Evolutionary conservation across 768 basidiomycete species (phyloP), one percentile per base, ranked within the genome.

Genomic region (Pleurotus tuber-regium): DNA sequence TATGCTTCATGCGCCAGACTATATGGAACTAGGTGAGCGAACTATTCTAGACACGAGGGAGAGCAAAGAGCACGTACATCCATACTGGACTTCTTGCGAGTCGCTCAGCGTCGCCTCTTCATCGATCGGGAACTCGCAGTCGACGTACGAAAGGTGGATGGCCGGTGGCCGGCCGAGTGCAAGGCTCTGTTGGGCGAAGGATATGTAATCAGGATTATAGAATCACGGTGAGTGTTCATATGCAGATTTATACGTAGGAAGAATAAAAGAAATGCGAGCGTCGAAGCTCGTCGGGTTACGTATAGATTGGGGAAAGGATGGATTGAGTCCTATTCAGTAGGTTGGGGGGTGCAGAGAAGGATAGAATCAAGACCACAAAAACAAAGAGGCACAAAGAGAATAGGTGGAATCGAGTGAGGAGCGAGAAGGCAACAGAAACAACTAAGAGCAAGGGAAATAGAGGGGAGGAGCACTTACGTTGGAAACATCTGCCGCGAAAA

Each of bases 1-100:
- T 63, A 57, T 81, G 76, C 54, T 81, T 82, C 71, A 79, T 79
- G 8, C 70, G 68, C 80, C 80, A 83, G 55, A 80, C 82, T 84
- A 46, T 29, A 11, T 11, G 14, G 16, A 39, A 14, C 25, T 12
- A 10, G 12, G 18, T 9, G 6, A 35, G 30, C 3, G 14, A 38
- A 16, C n/a, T 33, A 29, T 23, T 18, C 25, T 36, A 40, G 6
- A 5, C 41, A 38, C 11, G n/a, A 16, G 18, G 54, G 24, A 19
- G 31, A 18, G 29, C 19, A 25, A 36, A 33, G 14, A 8, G 5
- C 3, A 70, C 78, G 44, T 64, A 84, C 82, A 81, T 50, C 81
- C 81, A 50, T 63, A 69, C 48, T 78, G 70, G 8, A 67, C 60
- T 36, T 77, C 70, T 1, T 80, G 78, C 6, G 70, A 57, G 16